phyloP scores from a whole-genome alignment of 2,329 filamentous ascomycete species.

The Chaetomium sp. region DNA sequence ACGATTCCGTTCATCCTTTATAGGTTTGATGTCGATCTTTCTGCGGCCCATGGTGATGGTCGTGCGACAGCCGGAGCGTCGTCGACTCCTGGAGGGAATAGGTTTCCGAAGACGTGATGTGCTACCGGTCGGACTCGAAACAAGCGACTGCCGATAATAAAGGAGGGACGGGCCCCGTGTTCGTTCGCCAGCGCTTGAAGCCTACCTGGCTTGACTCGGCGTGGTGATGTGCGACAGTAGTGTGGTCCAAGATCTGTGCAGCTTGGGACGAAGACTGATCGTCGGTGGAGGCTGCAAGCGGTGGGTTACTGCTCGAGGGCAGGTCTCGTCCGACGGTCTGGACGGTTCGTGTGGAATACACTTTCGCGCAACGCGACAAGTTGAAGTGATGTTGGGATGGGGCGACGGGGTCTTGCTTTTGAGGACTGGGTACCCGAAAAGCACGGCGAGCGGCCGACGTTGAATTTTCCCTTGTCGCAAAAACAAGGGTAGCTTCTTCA shows the following conservation, averaged over 20 bases:
- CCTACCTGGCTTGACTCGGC: too few species aligned
- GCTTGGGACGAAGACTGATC: constrained; percentile 9
- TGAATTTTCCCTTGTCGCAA: constrained; percentile 19
- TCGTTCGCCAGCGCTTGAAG: too few species aligned
- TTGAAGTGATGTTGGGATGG: constrained; percentile 14
- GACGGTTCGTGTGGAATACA: constrained; percentile 3
- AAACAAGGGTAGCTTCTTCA: constrained; percentile 10
- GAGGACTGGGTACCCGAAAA: constrained; percentile 13
- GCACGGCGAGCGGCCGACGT: constrained; percentile 18
- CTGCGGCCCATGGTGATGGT: constrained; percentile 73
- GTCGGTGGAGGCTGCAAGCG: constrained; percentile 10
- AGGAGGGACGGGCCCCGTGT: too few species aligned
- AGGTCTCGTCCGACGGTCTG: too few species aligned
- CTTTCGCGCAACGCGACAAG: constrained; percentile 16
- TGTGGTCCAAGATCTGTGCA: neutral
- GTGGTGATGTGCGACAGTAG: neutral
- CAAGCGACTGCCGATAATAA: too few species aligned
- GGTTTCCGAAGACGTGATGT: neutral
- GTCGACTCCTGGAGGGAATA: neutral
- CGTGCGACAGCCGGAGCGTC: constrained; percentile 9
- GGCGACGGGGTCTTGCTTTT: constrained; percentile 20
- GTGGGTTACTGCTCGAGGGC: neutral
- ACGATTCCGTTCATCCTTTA: constrained; percentile 96
- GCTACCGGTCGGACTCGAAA: neutral
- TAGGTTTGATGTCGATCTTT: constrained; percentile 99